Evolutionary conservation across 2,329 filamentous ascomycete genomes (phyloP).

Genomic region (Fusarium multiceps): DNA sequence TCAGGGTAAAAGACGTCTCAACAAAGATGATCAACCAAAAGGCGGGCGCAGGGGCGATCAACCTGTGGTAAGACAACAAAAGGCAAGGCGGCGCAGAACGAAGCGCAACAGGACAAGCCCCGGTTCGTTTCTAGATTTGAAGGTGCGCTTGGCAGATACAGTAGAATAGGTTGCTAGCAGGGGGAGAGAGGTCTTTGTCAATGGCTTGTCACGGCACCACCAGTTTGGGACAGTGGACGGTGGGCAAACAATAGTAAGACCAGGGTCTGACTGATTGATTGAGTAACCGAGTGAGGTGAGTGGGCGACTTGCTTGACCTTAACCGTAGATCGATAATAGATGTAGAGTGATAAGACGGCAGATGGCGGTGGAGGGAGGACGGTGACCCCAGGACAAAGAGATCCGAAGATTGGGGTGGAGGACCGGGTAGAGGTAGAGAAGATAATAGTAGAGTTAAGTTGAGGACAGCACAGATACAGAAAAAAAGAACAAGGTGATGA

Average conservation of each 20-base stretch:
- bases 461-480: constrained; percentile 2
- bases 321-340: constrained; percentile 31
- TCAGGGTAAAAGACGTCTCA: constrained; percentile 9
- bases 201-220: constrained; percentile 34
- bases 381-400: constrained; percentile 26
- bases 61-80: constrained; percentile 34
- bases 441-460: neutral
- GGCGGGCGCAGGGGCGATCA: constrained; percentile 28
- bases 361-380: constrained; percentile 36
- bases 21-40: constrained; percentile 29
- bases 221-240: constrained; percentile 33
- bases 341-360: constrained; percentile 10
- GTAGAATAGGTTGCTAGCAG: constrained; percentile 2
- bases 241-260: constrained; percentile 22
- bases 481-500: constrained; percentile 5
- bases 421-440: neutral
- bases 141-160: constrained; percentile 31
- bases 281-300: neutral
- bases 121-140: constrained; percentile 25
- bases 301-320: neutral
- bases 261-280: constrained; percentile 11
- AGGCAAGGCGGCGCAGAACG: constrained; percentile 25
- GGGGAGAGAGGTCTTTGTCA: constrained; percentile 22
- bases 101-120: constrained; percentile 18
- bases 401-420: constrained; percentile 11